Evolutionary conservation across 2,329 filamentous ascomycete species (phyloP).

Genomic region (Gliomastix tumulicola): DNA sequence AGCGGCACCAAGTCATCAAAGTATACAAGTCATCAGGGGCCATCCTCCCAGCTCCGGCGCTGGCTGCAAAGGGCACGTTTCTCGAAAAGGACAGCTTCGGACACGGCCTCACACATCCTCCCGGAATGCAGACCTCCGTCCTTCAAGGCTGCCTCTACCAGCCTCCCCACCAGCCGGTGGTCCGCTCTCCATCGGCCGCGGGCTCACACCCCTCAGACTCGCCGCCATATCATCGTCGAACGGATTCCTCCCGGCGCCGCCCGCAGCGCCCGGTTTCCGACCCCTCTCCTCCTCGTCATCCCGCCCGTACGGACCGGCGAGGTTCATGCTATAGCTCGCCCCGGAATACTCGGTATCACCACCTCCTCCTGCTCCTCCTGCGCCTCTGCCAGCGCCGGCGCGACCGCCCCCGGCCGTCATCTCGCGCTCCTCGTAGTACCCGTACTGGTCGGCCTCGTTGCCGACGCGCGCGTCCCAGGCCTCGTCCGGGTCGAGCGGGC

Average conservation of each 20-base stretch:
- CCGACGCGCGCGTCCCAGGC: conserved; percentile 80
- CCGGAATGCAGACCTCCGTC: conserved; percentile 56
- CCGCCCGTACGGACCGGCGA: conserved; percentile 27
- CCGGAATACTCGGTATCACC: conserved; percentile 18
- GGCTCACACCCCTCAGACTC: conserved; percentile 67
- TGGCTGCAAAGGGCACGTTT: no score
- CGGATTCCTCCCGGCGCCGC: conserved; percentile 43
- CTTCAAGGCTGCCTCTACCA: conserved; percentile 23
- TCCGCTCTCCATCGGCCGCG: conserved; percentile 58
- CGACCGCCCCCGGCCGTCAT: conserved; percentile 41
- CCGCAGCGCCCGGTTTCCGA: conserved; percentile 30
- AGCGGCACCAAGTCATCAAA: no score
- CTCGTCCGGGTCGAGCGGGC: conserved; percentile 71
- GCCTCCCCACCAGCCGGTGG: conserved; percentile 18
- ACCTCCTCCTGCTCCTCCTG: not conserved
- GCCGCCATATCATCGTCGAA: conserved; percentile 64
- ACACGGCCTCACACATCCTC: conserved; percentile 54
- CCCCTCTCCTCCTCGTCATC: conserved; percentile 28
- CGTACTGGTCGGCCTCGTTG: conserved; percentile 60
- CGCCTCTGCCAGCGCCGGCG: conserved; percentile 8
- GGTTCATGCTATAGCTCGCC: conserved; percentile 42
- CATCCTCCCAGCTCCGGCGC: no score
- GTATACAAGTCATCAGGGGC: no score
- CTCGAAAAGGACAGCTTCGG: no score
- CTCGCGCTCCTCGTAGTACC: conserved; percentile 69